Evolutionary conservation across 2,329 filamentous ascomycete genomes (phyloP).

Genomic region (Nothopassalora personata): DNA sequence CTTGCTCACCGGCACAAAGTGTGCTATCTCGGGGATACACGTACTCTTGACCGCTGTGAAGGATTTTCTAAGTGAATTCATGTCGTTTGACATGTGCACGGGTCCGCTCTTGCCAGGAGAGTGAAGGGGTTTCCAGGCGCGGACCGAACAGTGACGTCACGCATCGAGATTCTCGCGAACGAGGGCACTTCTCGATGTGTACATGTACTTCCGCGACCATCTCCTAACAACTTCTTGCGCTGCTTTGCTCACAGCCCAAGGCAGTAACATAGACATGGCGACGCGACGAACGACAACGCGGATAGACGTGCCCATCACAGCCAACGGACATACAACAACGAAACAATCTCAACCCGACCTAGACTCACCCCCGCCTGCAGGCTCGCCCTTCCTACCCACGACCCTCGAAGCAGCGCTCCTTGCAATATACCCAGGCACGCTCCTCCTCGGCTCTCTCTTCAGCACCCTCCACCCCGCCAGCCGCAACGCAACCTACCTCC

Average conservation of each 20-base stretch:
- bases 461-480: constrained; percentile 73
- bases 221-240: not conserved
- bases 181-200: not conserved
- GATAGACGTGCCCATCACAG: not conserved
- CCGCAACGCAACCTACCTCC: constrained; percentile 57
- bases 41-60: no score
- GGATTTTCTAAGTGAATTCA: no score
- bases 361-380: constrained; percentile 12
- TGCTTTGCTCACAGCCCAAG: not conserved
- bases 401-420: constrained; percentile 62
- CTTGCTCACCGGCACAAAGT: no score
- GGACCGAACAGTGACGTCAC: no score
- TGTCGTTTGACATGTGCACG: no score
- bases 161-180: no score
- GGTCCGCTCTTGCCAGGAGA: no score
- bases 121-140: no score
- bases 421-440: constrained; percentile 66
- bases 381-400: constrained; percentile 63
- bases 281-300: constrained; percentile 10
- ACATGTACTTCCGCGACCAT: not conserved
- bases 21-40: no score
- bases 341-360: constrained; percentile 8
- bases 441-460: constrained; percentile 78
- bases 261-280: constrained; percentile 3
- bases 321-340: not conserved